Evolutionary conservation across 768 basidiomycete species (phyloP), one percentile per base, ranked within the genome.

Genomic region (Harrya chromipes): DNA sequence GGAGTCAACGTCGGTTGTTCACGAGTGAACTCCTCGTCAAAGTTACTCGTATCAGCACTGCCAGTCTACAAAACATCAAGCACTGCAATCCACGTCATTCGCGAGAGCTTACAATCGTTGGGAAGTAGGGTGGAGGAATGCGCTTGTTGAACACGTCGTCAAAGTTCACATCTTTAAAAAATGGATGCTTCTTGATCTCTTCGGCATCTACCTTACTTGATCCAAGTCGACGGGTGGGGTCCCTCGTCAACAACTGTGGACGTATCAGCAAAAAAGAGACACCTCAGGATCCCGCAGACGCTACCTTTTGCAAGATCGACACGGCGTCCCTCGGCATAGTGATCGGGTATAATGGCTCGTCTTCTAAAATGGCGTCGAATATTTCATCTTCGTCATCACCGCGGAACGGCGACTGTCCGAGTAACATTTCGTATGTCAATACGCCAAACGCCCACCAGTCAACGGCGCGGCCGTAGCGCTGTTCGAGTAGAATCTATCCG

Each of bases 371-470:
- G 35, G 97, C 97, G 68, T 99, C 97, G 67, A 98, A 99, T 52
- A 99, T 98, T 76, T 99, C 97, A 64, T 99, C 97, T 68, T 98
- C 97, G 58, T 98, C 97, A 60, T 99, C 97, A 49, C 97, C 97
- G 39, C 94, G 86, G 86, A 99, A 99, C 4, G 97, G 97, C 5
- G 97, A 98, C 72, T 98, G 97, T 40, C 97, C 97, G 21, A 98
- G 78, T 46, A 99, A 72, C 97, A 99, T 99, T 72, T 99, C 97
- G 66, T 99, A 99, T 21, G 89, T 97, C 60, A 99, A 72, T 4
- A 99, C 97, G 56, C 97, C 97, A 67, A 98, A 98, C 12, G 97
- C 97, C 97, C 97, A 99, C 97, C 97, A 99, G 66, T 99, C 97
- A 36, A 99, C 97, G 11, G 97, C 95, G 34, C 94, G 91, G 10